Conservation (phyloP, 192 early-diverging fungal genomes). For the Podila clonocystis region DNA sequence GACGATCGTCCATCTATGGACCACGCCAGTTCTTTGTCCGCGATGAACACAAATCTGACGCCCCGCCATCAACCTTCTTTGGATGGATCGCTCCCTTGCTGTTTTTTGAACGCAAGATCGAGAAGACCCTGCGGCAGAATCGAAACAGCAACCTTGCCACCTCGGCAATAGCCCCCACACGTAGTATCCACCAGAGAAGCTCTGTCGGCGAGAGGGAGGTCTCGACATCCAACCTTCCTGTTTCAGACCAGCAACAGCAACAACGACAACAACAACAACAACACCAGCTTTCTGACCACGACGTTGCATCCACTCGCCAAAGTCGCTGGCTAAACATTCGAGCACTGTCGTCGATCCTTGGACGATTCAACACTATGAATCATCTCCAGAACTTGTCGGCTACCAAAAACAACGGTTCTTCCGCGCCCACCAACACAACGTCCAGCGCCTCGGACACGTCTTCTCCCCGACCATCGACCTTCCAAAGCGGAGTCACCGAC, state of each 20-base stretch:
- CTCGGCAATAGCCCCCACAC: background rate
- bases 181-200: background rate
- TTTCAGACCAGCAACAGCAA: no score
- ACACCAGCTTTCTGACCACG: no score
- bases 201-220: background rate
- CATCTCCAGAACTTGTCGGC: background rate
- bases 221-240: no score
- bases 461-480: background rate
- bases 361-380: no score
- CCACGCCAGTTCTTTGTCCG: slow-evolving; percentile 21
- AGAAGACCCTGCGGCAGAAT: background rate
- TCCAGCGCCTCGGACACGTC: background rate
- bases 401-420: no score
- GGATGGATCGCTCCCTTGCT: slow-evolving; percentile 9
- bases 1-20: slow-evolving; percentile 15
- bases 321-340: no score
- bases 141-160: background rate
- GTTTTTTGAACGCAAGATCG: slow-evolving; percentile 8
- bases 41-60: slow-evolving; percentile 13
- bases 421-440: background rate
- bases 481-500: background rate
- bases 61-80: background rate
- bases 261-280: no score
- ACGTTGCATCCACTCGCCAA: no score
- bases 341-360: no score